These are phyloP conservation scores for Pleurotus eryngii DNA, from an alignment of 768 basidiomycete genomes.

Conservation along the genomic window DNA sequence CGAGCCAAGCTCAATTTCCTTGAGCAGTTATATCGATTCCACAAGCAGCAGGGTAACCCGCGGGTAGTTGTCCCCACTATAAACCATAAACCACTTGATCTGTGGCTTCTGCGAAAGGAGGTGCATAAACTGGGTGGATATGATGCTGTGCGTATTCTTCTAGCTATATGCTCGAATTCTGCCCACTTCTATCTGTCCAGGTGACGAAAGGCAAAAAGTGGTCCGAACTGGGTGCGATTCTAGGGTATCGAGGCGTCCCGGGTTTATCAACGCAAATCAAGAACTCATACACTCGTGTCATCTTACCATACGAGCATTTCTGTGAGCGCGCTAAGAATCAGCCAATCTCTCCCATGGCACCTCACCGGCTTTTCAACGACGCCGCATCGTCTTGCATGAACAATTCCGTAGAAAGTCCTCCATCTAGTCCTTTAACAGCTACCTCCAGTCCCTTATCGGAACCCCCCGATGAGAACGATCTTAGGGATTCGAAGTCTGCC, in stretches of 20 bases:
- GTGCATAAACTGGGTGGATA: conserved; percentile 88
- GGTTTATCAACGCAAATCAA: conserved; percentile 86
- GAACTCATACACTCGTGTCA: conserved; percentile 85
- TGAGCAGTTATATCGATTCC: conserved; percentile 95
- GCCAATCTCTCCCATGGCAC: conserved; percentile 45
- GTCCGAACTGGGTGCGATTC: conserved; percentile 77
- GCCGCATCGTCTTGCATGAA: conserved; percentile 39
- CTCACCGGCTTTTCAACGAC: conserved; percentile 26
- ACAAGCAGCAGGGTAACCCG: conserved; percentile 91
- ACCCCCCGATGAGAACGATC: conserved; percentile 73
- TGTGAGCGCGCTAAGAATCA: conserved; percentile 71
- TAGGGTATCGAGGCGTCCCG: conserved; percentile 81
- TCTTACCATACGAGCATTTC: conserved; percentile 95
- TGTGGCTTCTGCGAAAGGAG: conserved; percentile 91
- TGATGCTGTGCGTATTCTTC: conserved; percentile 58
- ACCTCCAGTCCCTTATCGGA: conserved; percentile 79
- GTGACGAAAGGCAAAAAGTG: conserved; percentile 84
- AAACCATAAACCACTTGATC: conserved; percentile 87
- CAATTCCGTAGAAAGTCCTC: conserved; percentile 49
- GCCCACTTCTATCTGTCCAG: conserved; percentile 38
- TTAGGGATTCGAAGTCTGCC: conserved; percentile 36
- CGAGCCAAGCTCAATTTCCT: conserved; percentile 96
- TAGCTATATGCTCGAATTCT: conserved; percentile 11
- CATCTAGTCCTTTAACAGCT: conserved; percentile 72
- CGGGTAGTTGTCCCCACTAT: conserved; percentile 92